Base-by-base conservation (phyloP, 345 rosid species). In the Moricandia arvensis region DNA sequence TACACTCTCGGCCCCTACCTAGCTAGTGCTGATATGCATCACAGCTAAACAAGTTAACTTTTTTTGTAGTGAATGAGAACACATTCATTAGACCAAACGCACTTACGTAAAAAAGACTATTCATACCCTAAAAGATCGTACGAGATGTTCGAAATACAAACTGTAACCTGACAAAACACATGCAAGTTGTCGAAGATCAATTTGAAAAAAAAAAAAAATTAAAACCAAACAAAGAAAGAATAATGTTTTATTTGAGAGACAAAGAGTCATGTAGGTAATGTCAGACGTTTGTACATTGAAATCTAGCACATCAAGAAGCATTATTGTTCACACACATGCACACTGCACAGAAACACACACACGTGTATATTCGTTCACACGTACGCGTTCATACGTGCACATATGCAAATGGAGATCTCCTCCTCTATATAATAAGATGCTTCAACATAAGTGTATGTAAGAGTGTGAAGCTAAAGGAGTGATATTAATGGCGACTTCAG, bases 401-500 rank as follows among this genome's bases (percentile, higher is more conserved):
- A 29, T 37, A n/a, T 18, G 8, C 54, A n/a, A 8, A 47, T 15
- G 54, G 51, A 43, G n/a, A 51, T 71, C 72, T 66, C 65, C 38
- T 21, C 65, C 67, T 73, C 68, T 72, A 73, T 66, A 72, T 66
- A 66, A 67, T 66, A 34, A 21, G 47, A 26, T 72, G 61, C 73
- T 37, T 78, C 33, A 73, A 21, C 33, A 45, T 5, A 61, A 27
- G 37, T 61, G 12, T 71, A 65, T 35, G 5, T 12, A 71, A 58
- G 57, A 27, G 76, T 60, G 66, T 66, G 37, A 60, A 38, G 69
- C 76, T 30, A 21, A 51, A 62, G 29, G 31, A 7, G 12, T 15
- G 35, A 73, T 76, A 35, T 7, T 4, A 60, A 79, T 79, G 81
- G 81, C 86, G 84, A 86, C 71, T 53, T 68, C 79, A 81, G 94